A percentile compares a stretch with the other conserved stretches of the same genome.
Conservation (phyloP, 1,139 yeast species). For the Tardiomyces digboiensis region DNA sequence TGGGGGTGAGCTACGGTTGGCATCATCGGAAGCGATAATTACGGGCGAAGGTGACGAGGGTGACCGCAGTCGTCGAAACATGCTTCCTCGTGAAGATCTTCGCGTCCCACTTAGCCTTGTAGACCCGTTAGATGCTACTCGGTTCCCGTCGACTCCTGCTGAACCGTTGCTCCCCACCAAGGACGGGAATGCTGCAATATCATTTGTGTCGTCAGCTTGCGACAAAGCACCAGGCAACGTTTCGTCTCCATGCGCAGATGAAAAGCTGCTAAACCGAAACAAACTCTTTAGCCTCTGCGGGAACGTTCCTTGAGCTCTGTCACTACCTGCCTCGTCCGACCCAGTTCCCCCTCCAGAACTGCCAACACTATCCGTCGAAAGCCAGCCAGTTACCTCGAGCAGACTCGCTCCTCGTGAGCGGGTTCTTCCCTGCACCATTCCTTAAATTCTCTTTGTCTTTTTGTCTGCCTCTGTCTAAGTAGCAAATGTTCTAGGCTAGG, state of each 20-base stretch:
- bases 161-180: too few species aligned
- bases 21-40: not conserved
- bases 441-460: not conserved
- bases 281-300: not conserved
- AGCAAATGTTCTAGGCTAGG: too few species aligned
- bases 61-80: not conserved
- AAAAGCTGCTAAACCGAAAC: not conserved
- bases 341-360: not conserved
- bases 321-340: not conserved
- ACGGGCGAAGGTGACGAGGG: not conserved
- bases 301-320: not conserved
- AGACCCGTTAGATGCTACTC: not conserved
- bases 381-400: not conserved
- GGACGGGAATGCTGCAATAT: too few species aligned
- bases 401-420: not conserved
- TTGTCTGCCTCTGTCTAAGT: too few species aligned
- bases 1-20: not conserved
- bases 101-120: not conserved
- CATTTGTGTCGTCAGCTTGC: too few species aligned
- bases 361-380: too few species aligned
- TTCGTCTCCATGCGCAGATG: not conserved
- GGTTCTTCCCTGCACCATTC: not conserved
- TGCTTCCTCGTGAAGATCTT: not conserved
- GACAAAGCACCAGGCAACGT: too few species aligned
- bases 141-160: too few species aligned